Evolutionary conservation across 2,329 filamentous ascomycete genomes (phyloP).

Genomic region (Colletotrichum phormii): DNA sequence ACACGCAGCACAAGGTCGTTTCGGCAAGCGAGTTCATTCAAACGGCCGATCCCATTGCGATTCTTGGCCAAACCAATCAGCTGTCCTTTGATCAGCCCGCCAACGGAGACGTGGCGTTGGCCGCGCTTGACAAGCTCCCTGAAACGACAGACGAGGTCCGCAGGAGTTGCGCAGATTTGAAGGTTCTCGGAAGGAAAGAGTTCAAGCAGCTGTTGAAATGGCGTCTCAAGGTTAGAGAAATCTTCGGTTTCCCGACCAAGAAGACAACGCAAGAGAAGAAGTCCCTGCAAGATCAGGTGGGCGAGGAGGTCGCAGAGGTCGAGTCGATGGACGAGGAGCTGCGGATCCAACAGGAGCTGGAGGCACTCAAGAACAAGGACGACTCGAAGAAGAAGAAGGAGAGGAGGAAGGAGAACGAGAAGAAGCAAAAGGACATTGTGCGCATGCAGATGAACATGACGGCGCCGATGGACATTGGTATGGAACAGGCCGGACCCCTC

Average conservation of each 20-base stretch:
- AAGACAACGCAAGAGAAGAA: conserved; percentile 58
- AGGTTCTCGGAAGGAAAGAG: conserved; percentile 91
- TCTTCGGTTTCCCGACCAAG: conserved; percentile 87
- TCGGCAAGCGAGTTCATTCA: conserved; percentile 94
- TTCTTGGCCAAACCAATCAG: conserved; percentile 87
- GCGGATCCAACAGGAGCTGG: conserved; percentile 87
- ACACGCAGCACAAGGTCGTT: conserved; percentile 89
- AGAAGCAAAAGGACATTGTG: conserved; percentile 93
- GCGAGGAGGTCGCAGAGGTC: conserved; percentile 83
- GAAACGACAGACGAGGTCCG: conserved; percentile 89
- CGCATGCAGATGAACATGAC: conserved; percentile 98
- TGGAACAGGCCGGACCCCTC: conserved; percentile 83
- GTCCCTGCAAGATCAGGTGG: conserved; percentile 52
- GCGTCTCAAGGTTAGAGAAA: conserved; percentile 89
- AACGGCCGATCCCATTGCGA: conserved; percentile 90
- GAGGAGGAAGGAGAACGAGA: conserved; percentile 88
- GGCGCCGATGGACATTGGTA: conserved; percentile 93
- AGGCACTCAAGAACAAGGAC: conserved; percentile 84
- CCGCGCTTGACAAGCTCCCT: conserved; percentile 85
- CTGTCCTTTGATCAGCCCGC: conserved; percentile 84
- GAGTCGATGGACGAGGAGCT: conserved; percentile 96
- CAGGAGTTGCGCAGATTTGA: conserved; percentile 83
- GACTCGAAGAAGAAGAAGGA: conserved; percentile 83
- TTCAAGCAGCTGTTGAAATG: conserved; percentile 92
- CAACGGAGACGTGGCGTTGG: conserved; percentile 86